These are phyloP conservation scores for Arthrinium puccinioides DNA, from an alignment of 2,329 filamentous ascomycete genomes.

Conservation along the genomic window DNA sequence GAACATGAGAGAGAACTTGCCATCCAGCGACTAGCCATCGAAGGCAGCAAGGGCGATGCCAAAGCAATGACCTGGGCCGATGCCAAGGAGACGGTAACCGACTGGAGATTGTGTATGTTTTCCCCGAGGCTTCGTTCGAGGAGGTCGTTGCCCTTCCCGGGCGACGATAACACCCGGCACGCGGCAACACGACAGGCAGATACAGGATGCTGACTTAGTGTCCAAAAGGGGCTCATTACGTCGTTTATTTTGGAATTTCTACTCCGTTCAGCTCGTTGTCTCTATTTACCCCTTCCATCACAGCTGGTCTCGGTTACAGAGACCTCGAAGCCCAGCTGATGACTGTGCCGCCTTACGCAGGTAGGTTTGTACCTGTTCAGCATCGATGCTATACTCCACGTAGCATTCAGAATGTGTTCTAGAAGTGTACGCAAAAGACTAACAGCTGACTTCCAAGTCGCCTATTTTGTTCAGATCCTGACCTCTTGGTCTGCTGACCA, in stretches of 20 bases:
- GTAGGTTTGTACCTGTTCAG: too few relatives aligned
- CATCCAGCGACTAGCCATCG: conserved; percentile 28
- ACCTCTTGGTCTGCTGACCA: conserved; percentile 55
- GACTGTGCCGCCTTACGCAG: conserved; percentile 58
- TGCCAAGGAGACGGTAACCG: conserved; percentile 59
- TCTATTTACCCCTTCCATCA: conserved; percentile 53
- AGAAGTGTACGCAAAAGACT: too few relatives aligned
- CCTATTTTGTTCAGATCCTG: conserved; percentile 21
- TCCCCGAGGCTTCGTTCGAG: too few relatives aligned
- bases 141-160: too few relatives aligned
- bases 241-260: conserved; percentile 34
- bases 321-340: conserved; percentile 50
- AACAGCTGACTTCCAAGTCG: background rate
- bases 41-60: conserved; percentile 48
- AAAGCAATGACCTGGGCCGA: conserved; percentile 57
- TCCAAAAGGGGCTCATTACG: conserved; percentile 58
- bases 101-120: conserved; percentile 32
- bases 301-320: conserved; percentile 18
- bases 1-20: conserved; percentile 50
- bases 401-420: too few relatives aligned
- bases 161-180: too few relatives aligned
- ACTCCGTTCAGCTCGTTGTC: conserved; percentile 20
- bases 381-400: background rate
- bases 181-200: too few relatives aligned
- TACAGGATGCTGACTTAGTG: too few relatives aligned